Base-by-base conservation (phyloP, 176 grass and related monocot species). In the Oryza glaberrima region DNA sequence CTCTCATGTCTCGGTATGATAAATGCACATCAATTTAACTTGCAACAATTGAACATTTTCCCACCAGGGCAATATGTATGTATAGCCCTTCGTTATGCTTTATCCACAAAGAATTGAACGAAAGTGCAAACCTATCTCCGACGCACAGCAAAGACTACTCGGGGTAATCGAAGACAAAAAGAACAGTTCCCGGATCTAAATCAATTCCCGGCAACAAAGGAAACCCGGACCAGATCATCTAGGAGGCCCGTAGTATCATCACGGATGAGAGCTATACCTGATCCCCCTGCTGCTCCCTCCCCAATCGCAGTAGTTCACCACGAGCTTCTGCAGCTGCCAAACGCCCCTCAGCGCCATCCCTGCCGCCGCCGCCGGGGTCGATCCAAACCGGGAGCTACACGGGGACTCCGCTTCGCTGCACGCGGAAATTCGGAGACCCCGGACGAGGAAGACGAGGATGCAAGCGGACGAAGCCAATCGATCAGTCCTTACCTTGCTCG, bases 271-370 rank as follows among this genome's bases (percentile, higher is more conserved):
- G 52, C 11, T 15, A 23, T 82, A 97, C 92, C 92, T 97, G 78
- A 97, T 92, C 7, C 94, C 95, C 78, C 90, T 92, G 78, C 90
- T 97, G 73, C 92, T 97, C 81, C 94, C 94, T 49, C 90, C 92
- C 92, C 90, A 91, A 2, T 94, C 85, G 70, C 86, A 94, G 26
- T 92, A 97, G 84, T 93, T 97, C 78, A 94, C 94, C 69, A 94
- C 65, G 46, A 97, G 77, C 54, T 97, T 94, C 77, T 94, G 88
- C 65, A 97, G 88, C 81, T 97, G 94, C 90, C 88, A 97, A 43
- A 91, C 90, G 67, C 95, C 95, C 88, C 92, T 90, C 86, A 92
- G 65, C 64, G 90, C 94, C 94, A 94, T 97, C 52, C 63, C 52
- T 36, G 75, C 81, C 28, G 14, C 61, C 12, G 13, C 67, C 35